Conservation (phyloP, 73 alveolate genomes). For the Durusdinium trenchii region DNA sequence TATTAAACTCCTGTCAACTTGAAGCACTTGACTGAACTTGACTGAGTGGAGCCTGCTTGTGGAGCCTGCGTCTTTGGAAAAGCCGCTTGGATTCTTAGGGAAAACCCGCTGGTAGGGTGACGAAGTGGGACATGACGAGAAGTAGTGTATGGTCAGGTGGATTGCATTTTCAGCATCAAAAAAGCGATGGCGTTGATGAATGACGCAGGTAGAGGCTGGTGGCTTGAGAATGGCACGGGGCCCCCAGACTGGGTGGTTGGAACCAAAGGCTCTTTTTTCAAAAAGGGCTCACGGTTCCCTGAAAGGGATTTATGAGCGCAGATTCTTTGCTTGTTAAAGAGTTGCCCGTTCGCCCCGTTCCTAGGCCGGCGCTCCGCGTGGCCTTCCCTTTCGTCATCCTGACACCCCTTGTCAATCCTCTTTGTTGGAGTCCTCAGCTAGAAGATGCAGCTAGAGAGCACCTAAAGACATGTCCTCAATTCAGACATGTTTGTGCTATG, state of each 20-base stretch:
- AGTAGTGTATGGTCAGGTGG: too few relatives aligned
- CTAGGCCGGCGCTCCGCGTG: conserved; percentile 37
- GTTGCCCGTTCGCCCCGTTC: neutral
- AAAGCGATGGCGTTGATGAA: neutral
- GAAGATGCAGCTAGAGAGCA: neutral
- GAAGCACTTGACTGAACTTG: too few relatives aligned
- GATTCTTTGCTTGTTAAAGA: neutral
- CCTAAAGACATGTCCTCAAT: too few relatives aligned
- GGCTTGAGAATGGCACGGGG: neutral
- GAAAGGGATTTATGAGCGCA: neutral
- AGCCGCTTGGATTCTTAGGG: too few relatives aligned
- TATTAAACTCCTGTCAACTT: too few relatives aligned
- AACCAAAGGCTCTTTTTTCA: too few relatives aligned
- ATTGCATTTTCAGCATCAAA: too few relatives aligned
- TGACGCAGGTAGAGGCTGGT: neutral
- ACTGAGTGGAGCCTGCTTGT: too few relatives aligned
- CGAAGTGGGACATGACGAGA: too few relatives aligned
- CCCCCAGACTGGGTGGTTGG: neutral
- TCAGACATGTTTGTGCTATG: neutral
- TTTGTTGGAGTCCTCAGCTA: neutral
- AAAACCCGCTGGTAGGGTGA: too few relatives aligned
- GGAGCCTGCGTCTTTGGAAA: too few relatives aligned
- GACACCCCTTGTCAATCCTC: neutral
- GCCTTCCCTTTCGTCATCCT: conserved; percentile 33
- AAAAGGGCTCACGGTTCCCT: neutral